Evolutionary conservation across 2,329 filamentous ascomycete species (phyloP).

Genomic region (Arthroderma sp.): DNA sequence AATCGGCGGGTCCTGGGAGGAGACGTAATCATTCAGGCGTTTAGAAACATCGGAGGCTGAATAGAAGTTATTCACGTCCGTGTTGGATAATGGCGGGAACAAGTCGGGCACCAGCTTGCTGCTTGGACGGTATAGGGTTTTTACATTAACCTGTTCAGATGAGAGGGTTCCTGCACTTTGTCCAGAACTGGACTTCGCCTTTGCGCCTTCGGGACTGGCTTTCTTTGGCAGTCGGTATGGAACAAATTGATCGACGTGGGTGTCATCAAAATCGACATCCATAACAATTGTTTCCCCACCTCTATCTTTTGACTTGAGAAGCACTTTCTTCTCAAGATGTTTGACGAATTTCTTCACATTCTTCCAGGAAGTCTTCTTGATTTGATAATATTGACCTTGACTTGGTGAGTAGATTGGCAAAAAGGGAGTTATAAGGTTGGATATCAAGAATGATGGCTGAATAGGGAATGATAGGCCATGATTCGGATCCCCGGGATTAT

Average conservation of each 20-base stretch:
- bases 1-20: slow-evolving; percentile 42
- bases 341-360: slow-evolving; percentile 60
- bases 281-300: slow-evolving; percentile 52
- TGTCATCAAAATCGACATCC: slow-evolving; percentile 53
- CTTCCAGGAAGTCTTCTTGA: slow-evolving; percentile 61
- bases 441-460: slow-evolving; percentile 51
- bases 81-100: slow-evolving; percentile 34
- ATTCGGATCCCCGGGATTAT: slow-evolving; percentile 40
- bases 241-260: slow-evolving; percentile 43
- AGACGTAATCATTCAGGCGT: slow-evolving; percentile 46
- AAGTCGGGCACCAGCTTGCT: slow-evolving; percentile 47
- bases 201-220: slow-evolving; percentile 23
- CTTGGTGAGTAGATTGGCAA: slow-evolving; percentile 47
- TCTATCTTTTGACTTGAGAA: slow-evolving; percentile 55
- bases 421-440: slow-evolving; percentile 53
- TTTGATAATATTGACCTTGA: slow-evolving; percentile 47
- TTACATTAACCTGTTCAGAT: slow-evolving; percentile 33
- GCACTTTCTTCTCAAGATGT: slow-evolving; percentile 49
- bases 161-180: slow-evolving; percentile 24
- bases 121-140: slow-evolving; percentile 46
- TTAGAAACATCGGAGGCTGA: slow-evolving; percentile 48
- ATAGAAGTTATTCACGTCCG: slow-evolving; percentile 45
- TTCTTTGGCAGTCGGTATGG: slow-evolving; percentile 51
- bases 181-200: slow-evolving; percentile 24
- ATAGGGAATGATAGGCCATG: slow-evolving; percentile 51